Evolutionary conservation across 371 early-diverging fungal genomes (phyloP).

Genomic region (Blakeslea trispora): DNA sequence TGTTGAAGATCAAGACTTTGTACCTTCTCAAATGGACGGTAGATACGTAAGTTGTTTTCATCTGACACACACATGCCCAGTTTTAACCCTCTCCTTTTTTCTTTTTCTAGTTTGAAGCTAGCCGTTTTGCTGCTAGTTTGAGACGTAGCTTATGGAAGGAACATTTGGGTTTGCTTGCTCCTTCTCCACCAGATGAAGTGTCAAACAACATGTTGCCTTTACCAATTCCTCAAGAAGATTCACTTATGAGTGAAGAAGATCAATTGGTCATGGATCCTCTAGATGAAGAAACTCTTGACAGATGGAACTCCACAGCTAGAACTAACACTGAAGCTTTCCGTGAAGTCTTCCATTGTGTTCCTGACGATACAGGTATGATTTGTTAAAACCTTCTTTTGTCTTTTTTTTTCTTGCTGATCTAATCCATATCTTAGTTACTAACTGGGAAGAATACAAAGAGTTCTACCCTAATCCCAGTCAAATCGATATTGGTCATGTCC

Average conservation of each 20-base stretch:
- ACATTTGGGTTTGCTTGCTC: conserved; percentile 75
- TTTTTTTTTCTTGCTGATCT: conserved; percentile 7
- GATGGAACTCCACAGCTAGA: conserved; percentile 60
- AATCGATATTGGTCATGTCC: conserved; percentile 46
- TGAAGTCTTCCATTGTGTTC: conserved; percentile 75
- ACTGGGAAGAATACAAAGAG: conserved; percentile 68
- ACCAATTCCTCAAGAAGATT: conserved; percentile 43
- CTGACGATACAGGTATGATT: conserved; percentile 69
- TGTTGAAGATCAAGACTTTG: conserved; percentile 73
- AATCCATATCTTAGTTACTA: conserved; percentile 38
- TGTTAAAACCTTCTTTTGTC: too few species aligned
- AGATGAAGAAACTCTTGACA: conserved; percentile 47
- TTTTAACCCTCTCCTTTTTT: background rate
- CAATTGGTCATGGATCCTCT: conserved; percentile 63
- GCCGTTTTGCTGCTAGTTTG: conserved; percentile 70
- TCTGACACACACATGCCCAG: background rate
- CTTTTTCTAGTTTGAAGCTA: conserved; percentile 52
- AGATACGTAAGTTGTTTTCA: conserved; percentile 45
- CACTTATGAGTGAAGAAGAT: conserved; percentile 41
- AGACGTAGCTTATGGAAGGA: conserved; percentile 84
- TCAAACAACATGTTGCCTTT: conserved; percentile 55
- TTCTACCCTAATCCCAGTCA: conserved; percentile 58
- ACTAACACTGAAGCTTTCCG: conserved; percentile 68
- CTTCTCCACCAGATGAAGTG: conserved; percentile 47
- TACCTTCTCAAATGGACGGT: conserved; percentile 78